Conservation (phyloP, 2,329 filamentous ascomycete species). For the Erysiphe neolycopersici region DNA sequence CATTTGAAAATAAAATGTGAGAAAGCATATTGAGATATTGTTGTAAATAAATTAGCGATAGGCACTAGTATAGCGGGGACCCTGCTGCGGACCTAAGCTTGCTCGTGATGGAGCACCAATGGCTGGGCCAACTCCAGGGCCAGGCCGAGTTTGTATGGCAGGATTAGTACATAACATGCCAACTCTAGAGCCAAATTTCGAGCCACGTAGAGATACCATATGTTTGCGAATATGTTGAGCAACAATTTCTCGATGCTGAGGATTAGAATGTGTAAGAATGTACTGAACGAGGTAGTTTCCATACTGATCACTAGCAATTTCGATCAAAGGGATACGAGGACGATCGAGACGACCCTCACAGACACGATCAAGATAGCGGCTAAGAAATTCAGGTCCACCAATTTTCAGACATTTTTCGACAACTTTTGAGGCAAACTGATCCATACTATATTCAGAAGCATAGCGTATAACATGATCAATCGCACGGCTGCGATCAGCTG, state of each 20-base stretch:
- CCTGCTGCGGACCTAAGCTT: constrained; percentile 28
- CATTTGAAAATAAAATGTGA: constrained; percentile 8
- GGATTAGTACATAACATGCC: constrained; percentile 98
- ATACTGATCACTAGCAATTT: constrained; percentile 96
- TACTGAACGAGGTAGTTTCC: constrained; percentile 97
- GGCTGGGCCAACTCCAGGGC: constrained; percentile 47
- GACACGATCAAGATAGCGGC: constrained; percentile 78
- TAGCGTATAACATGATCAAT: constrained; percentile 88
- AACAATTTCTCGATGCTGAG: constrained; percentile 79
- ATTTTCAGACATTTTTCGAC: constrained; percentile 99
- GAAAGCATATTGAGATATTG: constrained; percentile 6
- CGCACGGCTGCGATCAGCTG: constrained; percentile 72
- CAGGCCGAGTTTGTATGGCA: constrained; percentile 64
- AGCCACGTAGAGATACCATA: constrained; percentile 95
- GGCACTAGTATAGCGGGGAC: constrained; percentile 26
- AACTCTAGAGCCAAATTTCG: constrained; percentile 93
- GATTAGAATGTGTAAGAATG: constrained; percentile 67
- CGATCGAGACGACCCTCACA: constrained; percentile 77
- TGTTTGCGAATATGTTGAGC: constrained; percentile 91
- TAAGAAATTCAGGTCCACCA: constrained; percentile 66
- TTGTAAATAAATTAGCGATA: constrained; percentile 23
- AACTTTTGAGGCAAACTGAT: constrained; percentile 96
- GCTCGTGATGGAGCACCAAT: constrained; percentile 24
- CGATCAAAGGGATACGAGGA: constrained; percentile 86
- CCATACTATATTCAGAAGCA: constrained; percentile 91